phyloP scores from a whole-genome alignment of 192 early-diverging fungal species.

The Obelidium mucronatum region DNA sequence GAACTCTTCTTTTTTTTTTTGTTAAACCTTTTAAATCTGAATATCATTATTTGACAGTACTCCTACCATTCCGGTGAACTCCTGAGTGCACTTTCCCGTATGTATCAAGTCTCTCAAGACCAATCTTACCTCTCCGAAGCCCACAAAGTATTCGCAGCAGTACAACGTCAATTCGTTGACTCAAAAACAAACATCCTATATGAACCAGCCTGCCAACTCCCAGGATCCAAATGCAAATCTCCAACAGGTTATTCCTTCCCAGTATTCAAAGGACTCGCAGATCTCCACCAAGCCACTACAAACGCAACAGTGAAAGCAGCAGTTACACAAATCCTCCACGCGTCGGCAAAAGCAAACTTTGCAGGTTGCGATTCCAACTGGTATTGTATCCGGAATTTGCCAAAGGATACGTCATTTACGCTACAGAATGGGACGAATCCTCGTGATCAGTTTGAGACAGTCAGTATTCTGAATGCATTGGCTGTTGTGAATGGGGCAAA shows the following conservation, averaged over 20 bases:
- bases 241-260: slow-evolving; percentile 15
- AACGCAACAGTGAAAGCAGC: neutral
- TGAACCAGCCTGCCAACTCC: neutral
- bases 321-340: neutral
- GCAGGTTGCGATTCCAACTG: slow-evolving; percentile 1
- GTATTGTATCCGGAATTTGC: slow-evolving; percentile 20
- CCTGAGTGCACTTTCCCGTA: neutral
- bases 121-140: slow-evolving; percentile 6
- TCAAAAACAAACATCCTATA: neutral
- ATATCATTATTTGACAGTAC: neutral
- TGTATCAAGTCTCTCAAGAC: slow-evolving; percentile 7
- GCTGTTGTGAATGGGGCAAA: slow-evolving; percentile 9
- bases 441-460: slow-evolving; percentile 23
- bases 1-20: neutral
- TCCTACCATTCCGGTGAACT: slow-evolving; percentile 6
- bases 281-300: neutral
- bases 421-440: slow-evolving; percentile 26
- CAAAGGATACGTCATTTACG: neutral
- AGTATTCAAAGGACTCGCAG: slow-evolving; percentile 9
- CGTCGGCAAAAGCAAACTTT: neutral
- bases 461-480: slow-evolving; percentile 9
- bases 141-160: neutral
- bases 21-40: too few species aligned
- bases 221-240: neutral
- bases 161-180: neutral